These are phyloP conservation scores for Carex arenaria DNA, from an alignment of 202 grass and related monocot genomes.

Conservation along the genomic window DNA sequence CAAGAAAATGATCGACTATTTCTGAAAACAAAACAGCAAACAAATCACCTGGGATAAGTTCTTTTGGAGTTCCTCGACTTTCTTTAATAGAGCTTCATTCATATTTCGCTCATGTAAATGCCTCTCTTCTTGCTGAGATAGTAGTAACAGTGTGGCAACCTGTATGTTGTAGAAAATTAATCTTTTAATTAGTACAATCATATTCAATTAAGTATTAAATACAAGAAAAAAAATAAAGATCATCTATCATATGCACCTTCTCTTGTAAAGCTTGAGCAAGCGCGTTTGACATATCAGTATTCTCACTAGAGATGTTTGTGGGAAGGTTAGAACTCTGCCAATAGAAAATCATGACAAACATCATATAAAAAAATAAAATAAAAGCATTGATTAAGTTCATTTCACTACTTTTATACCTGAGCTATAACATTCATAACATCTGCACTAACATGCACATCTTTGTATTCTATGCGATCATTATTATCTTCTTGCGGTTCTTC, in stretches of 20 bases:
- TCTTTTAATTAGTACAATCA: neutral
- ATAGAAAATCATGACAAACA: slow-evolving; percentile 10
- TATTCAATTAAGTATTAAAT: neutral
- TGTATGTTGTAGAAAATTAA: slow-evolving; percentile 30
- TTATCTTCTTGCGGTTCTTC: slow-evolving; percentile 38
- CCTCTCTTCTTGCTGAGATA: slow-evolving; percentile 95
- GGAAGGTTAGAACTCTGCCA: slow-evolving; percentile 46
- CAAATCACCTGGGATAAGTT: slow-evolving; percentile 78
- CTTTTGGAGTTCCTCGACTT: slow-evolving; percentile 70
- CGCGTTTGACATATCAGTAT: slow-evolving; percentile 43
- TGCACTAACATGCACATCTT: slow-evolving; percentile 75
- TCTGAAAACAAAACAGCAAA: slow-evolving; percentile 4
- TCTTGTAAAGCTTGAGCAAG: slow-evolving; percentile 92
- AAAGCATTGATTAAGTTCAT: neutral
- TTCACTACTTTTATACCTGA: slow-evolving; percentile 37
- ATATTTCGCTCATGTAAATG: slow-evolving; percentile 71
- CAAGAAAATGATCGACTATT: slow-evolving; percentile 13
- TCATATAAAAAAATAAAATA: slow-evolving; percentile 14
- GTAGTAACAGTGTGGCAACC: slow-evolving; percentile 76
- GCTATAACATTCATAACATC: slow-evolving; percentile 30
- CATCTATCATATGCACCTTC: slow-evolving; percentile 47
- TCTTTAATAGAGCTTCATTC: slow-evolving; percentile 50
- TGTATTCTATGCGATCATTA: slow-evolving; percentile 52
- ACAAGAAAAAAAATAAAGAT: neutral
- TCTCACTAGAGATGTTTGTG: slow-evolving; percentile 23